Evolutionary conservation across 805 yeast genomes (phyloP), one percentile per base, ranked within the genome.

Genomic region (Lipomyces japonicus): DNA sequence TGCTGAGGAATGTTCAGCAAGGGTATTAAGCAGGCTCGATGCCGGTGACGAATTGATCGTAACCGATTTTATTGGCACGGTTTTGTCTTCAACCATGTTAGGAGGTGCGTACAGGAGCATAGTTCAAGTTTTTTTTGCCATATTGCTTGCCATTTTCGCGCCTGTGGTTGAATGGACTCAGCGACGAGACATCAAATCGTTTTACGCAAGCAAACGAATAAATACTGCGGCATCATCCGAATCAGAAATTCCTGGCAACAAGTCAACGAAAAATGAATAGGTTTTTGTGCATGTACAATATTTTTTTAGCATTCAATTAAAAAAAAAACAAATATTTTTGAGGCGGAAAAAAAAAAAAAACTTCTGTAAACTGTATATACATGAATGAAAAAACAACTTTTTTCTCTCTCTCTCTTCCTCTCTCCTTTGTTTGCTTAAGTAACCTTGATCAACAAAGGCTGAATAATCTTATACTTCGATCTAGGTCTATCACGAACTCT

Each of bases 401-500:
- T 28, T 28, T 28, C 14, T 28, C 14, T 14, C 14, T 28, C 14
- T 28, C 14, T 28, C 14, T 14, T 10, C 14, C 14, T 14, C 10
- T 28, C 32, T 14, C 10, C 10, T 10, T 28, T 14, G 14, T 28
- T 28, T 28, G 7, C 37, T 34, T 34, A 34, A 14, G 16, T 6
- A 14, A 12, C 37, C 46, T 49, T 44, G 24, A 24, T 39, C 12
- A 49, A 40, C 46, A 49, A 18, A 32, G 49, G 49, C 42, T 44
- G 53, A 21, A 38, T 22, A 18, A 31, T 42, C 48, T 60, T 60
- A 43, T 57, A 74, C 63, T 77, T 80, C 41, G 87, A 87, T 71
- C 95, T 79, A 61, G 95, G 95, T 74, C 97, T 84, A 70, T 91
- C 97, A 67, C 84, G 82, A 46, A 89, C 87, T 76, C 87, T 85